A percentile compares a stretch with the other conserved stretches of the same genome.
Evolutionary conservation across 2,329 filamentous ascomycete genomes (phyloP).

Genomic region (Exophiala spinifera): DNA sequence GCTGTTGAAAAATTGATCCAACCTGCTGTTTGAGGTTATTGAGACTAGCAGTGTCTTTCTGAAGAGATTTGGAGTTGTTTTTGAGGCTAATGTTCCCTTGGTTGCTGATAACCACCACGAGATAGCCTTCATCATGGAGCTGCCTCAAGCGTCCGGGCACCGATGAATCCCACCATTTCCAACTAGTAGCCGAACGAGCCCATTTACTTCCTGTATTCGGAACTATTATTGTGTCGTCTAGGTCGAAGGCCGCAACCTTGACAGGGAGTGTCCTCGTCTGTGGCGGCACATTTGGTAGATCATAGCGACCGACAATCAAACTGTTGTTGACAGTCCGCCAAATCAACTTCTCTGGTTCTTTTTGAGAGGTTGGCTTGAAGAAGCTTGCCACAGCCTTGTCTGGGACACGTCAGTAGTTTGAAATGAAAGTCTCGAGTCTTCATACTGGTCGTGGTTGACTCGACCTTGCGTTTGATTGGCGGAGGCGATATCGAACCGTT

Average conservation of each 20-base stretch:
- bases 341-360: constrained; percentile 68
- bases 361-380: constrained; percentile 83
- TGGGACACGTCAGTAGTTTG: constrained; percentile 21
- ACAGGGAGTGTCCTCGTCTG: constrained; percentile 16
- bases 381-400: constrained; percentile 69
- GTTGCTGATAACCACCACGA: constrained; percentile 79
- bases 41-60: constrained; percentile 65
- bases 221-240: constrained; percentile 80
- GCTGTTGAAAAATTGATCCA: constrained; percentile 62
- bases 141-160: constrained; percentile 67
- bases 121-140: constrained; percentile 71
- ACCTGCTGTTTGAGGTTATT: constrained; percentile 81
- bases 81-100: constrained; percentile 79
- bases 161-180: constrained; percentile 85
- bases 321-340: constrained; percentile 69
- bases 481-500: constrained; percentile 55
- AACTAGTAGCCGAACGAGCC: constrained; percentile 67
- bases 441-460: constrained; percentile 53
- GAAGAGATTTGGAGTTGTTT: constrained; percentile 67
- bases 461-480: constrained; percentile 53
- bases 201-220: constrained; percentile 80
- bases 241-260: constrained; percentile 47
- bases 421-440: no score
- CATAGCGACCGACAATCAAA: constrained; percentile 72
- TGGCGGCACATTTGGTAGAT: constrained; percentile 12